Base-by-base conservation (phyloP, 495 filamentous ascomycete species). In the Pseudevernia furfuracea region DNA sequence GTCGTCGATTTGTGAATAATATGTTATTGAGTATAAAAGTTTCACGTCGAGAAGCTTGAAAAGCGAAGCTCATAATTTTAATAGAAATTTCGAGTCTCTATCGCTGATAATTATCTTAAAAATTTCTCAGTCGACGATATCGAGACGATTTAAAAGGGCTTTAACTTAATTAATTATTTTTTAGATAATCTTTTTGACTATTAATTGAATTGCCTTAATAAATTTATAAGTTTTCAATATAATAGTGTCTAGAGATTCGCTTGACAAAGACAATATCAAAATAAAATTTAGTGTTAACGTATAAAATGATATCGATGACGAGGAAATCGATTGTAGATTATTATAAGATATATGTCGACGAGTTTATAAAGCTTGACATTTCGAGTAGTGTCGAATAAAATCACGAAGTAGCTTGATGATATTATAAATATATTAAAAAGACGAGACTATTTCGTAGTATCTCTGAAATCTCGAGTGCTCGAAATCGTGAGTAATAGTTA, bases 41-140 rank as follows among this genome's bases (percentile, higher is more conserved):
- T 25, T 25, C 15, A 64, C 37, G 21, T 58, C 44, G 8, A 43
- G 17, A 43, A 64, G 25, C 9, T 58, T 57, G 28, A 64, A 43
- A 30, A 64, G 28, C 2, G 7, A 41, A 17, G 6, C 25, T 32
- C 37, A 64, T 28, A 64, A 10, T 19, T 64, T 28, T 11, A 25
- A 64, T 41, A 64, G 34, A 17, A 58, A 64, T 43, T 64, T 64
- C 19, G 28, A 36, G 21, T 64, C 30, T 41, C 23, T 41, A 37
- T 64, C n/a, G 15, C 17, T 58, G 19, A 64, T 64, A 58, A 64
- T 64, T 10, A 64, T 11, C 12, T 64, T 41, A 5, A 17, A 21
- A 25, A 64, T n/a, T 17, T 21, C 25, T 44, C 44, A 64, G 19
- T 58, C 43, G 28, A 28, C 15, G 36, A 58, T 44, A 14, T 64